Evolutionary conservation across 176 grass and related monocot species (phyloP), one percentile per base, ranked within the genome.

Genomic region (Paspalum vaginatum): DNA sequence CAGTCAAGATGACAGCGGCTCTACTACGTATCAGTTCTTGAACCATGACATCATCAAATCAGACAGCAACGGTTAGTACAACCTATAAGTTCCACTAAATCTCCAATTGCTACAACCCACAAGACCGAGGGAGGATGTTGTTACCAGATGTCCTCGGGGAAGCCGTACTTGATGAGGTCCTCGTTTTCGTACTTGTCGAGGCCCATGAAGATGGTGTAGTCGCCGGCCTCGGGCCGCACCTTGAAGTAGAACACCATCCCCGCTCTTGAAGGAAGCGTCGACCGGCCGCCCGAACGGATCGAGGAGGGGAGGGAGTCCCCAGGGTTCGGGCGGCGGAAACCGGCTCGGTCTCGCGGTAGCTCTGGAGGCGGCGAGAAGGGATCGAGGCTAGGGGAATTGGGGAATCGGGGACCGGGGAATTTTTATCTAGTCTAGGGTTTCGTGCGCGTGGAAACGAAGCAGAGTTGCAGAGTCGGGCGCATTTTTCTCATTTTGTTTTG

Each of bases 201-300:
- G 20, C 92, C 92, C 95, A 95, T 98, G 81, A 98, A 98, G 83
- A 98, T 93, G 85, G 92, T 91, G 88, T 87, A 95, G 68, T 98
- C 95, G 11, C 95, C 92, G 49, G 71, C 83, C 67, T 95, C 95
- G n/a, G 92, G 95, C 51, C 92, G 92, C 26, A 61, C 87, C 84
- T 95, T 98, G 88, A 98, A 98, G 92, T 95, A 93, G 88, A 98
- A 98, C 74, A 98, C 92, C 95, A 98, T 98, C 74, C 52, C 58
- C 11, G 37, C 5, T 32, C 3, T 61, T 15, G 59, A 61, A 61
- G 59, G 11, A 32, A 15, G 58, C 32, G 39, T 47, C 62, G 16
- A 47, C 85, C 18, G 59, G 42, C 86, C 43, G 65, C 78, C 82
- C 83, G 51, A 82, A 81, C 32, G 44, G 65, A 72, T 85, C 74